phyloP scores from a whole-genome alignment of 208 protist genomes.

The Willaertia magna region DNA sequence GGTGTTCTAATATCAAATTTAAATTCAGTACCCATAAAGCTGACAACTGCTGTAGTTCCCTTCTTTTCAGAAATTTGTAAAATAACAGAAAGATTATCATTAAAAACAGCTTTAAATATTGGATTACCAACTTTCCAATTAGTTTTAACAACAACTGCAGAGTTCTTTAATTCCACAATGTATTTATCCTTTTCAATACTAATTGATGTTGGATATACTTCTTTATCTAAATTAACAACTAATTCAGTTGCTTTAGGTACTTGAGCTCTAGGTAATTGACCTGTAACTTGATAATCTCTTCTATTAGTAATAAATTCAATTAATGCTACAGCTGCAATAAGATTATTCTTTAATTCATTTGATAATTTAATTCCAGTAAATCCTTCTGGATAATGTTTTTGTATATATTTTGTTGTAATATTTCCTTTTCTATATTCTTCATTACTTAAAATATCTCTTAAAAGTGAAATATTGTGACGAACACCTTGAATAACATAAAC shows the following conservation, averaged over 20 bases:
- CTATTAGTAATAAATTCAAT: conserved; percentile 20
- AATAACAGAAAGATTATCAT: background rate
- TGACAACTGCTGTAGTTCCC: conserved; percentile 15
- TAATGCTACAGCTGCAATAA: conserved; percentile 27
- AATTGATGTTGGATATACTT: background rate
- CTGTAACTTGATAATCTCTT: background rate
- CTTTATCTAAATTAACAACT: conserved; percentile 9
- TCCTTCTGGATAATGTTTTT: conserved; percentile 57
- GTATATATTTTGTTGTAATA: conserved; percentile 63
- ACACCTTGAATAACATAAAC: conserved; percentile 55
- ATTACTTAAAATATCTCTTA: conserved; percentile 51
- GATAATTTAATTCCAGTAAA: conserved; percentile 46
- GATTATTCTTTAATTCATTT: conserved; percentile 19
- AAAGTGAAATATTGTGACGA: conserved; percentile 59
- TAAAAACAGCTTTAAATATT: background rate
- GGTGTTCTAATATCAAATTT: conserved; percentile 34
- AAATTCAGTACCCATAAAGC: conserved; percentile 34
- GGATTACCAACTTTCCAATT: background rate
- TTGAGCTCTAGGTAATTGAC: background rate
- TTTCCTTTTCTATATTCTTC: conserved; percentile 41
- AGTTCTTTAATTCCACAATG: background rate
- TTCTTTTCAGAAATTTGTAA: conserved; percentile 1
- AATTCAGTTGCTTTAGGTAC: conserved; percentile 1
- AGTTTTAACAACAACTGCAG: background rate
- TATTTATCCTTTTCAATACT: background rate